Conservation (phyloP, 768 basidiomycete genomes). For the Suillus americanus region DNA sequence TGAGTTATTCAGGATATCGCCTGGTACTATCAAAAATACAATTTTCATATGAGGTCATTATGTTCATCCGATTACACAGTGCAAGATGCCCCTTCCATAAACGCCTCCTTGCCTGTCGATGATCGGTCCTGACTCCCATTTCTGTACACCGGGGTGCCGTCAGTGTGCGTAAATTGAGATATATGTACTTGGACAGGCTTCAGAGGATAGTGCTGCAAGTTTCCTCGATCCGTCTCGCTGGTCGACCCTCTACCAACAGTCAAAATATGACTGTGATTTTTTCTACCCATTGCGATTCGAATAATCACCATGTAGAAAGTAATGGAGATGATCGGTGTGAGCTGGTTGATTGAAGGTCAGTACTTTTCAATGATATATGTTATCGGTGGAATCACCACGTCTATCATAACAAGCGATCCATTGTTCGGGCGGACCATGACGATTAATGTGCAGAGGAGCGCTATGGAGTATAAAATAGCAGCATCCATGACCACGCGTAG, state of each 20-base stretch:
- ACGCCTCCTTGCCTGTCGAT: background rate
- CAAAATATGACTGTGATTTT: background rate
- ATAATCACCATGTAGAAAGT: slow-evolving; percentile 12
- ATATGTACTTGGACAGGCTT: slow-evolving; percentile 9
- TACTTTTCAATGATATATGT: background rate
- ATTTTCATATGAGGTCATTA: no score
- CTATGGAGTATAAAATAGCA: slow-evolving; percentile 37
- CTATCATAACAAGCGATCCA: slow-evolving; percentile 34
- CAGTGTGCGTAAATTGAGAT: background rate
- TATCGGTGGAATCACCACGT: slow-evolving; percentile 29
- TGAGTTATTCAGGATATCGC: no score
- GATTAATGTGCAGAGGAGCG: slow-evolving; percentile 32
- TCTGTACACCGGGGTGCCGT: background rate
- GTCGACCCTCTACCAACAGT: background rate
- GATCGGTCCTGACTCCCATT: background rate
- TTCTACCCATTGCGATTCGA: slow-evolving; percentile 5
- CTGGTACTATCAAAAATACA: no score
- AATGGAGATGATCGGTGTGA: slow-evolving; percentile 8
- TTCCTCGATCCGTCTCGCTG: background rate
- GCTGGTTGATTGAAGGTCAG: background rate
- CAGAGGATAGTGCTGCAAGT: background rate
- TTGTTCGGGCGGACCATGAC: slow-evolving; percentile 28
- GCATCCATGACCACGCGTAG: slow-evolving; percentile 37
- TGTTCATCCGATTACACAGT: no score
- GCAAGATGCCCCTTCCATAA: no score